phyloP scores from a whole-genome alignment of 345 rosid genomes.

The Hibiscus mutabilis region DNA sequence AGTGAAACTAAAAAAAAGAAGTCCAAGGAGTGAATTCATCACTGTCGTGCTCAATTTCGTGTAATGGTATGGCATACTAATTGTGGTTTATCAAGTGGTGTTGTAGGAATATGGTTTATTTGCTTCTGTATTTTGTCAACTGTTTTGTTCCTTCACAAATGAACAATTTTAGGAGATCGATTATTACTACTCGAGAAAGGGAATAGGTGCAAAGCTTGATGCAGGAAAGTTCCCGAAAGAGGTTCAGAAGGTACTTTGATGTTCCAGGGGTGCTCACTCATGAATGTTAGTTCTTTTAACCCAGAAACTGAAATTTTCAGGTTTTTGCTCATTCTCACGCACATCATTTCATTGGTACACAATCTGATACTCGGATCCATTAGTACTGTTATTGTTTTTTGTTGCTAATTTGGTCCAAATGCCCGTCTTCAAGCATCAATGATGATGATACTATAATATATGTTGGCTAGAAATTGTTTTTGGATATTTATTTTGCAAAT shows the following conservation, averaged over 20 bases:
- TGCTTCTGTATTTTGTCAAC: no score
- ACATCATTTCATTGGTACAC: no score
- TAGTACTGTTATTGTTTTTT: no score
- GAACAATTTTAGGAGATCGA: neutral
- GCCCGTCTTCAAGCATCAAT: no score
- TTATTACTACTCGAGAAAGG: neutral
- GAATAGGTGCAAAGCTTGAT: neutral
- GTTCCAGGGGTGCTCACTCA: no score
- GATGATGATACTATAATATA: no score
- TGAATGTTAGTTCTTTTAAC: neutral
- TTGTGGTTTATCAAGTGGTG: neutral
- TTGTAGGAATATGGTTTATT: neutral
- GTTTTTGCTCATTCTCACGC: no score
- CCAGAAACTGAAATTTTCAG: neutral
- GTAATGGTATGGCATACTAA: neutral
- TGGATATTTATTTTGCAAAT: no score
- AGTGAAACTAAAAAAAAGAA: constrained; percentile 35
- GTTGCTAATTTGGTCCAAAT: no score
- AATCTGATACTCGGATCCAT: no score
- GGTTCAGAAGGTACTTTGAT: neutral
- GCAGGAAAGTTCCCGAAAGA: neutral
- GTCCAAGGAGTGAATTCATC: constrained; percentile 14
- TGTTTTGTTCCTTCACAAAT: no score
- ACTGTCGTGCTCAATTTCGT: neutral
- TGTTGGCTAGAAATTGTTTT: no score